Base-by-base conservation (phyloP, 441 rosid species). In the Gossypium davidsonii region DNA sequence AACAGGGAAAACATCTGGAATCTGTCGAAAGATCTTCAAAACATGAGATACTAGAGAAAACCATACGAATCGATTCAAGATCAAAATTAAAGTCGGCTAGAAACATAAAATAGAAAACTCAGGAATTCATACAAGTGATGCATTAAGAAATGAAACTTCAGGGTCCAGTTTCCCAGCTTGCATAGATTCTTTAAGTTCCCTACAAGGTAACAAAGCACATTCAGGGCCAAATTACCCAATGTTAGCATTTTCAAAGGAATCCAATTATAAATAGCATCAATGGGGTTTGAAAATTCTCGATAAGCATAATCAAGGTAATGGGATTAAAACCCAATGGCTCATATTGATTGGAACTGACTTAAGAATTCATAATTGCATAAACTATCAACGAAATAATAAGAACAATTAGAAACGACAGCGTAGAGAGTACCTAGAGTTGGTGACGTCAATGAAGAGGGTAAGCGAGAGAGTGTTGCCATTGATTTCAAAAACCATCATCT, bases 1-100 rank as follows among this genome's bases (percentile, higher is more conserved):
- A 74, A 94, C 82, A 67, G 98, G 98, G 52, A 94, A 92, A 15
- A 87, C 81, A 71, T 90, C 96, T 11, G 98, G 89, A 25, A 94
- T 88, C 98, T 91, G 85, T 73, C 71, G 10, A 64, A 31, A 31
- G 34, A 31, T 14, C 23, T 17, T 72, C 31, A 7, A 68, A 14
- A 31, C 0, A 4, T 48, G 52, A 14, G 53, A 69, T 12, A 52
- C 67, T 0, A 78, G 53, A 37, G 34, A 39, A 81, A 49, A 31
- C 6, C 10, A 11, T 65, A 39, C 1, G 58, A 55, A 11, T 28
- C 31, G 31, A 28, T 28, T 3, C 31, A 28, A 28, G 31, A 28
- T 28, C 31, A 28, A 28, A 28, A 28, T 28, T 28, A 28, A 46
- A 25, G 11, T 48, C 8, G 8, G 14, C 17, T 28, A n/a, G 34